These are phyloP conservation scores for Auricularia sp. DNA, from an alignment of 768 basidiomycete genomes.

Conservation along the genomic window DNA sequence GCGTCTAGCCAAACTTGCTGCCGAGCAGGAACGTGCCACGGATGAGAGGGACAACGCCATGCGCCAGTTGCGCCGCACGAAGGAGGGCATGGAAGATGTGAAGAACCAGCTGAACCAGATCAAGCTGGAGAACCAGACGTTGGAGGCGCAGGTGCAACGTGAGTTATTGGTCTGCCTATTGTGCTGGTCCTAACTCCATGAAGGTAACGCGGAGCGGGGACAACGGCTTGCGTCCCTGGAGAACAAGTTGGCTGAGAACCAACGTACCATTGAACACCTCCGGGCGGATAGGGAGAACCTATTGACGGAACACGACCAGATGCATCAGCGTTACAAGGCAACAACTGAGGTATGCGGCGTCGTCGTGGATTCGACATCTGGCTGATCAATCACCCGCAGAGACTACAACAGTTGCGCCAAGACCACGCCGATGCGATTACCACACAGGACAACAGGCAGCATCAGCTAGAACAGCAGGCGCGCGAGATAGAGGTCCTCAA, in stretches of 20 bases:
- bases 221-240: conserved; percentile 47
- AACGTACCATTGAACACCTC: conserved; percentile 59
- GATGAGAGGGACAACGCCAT: conserved; percentile 57
- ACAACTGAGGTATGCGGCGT: conserved; percentile 47
- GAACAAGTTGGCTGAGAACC: conserved; percentile 56
- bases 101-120: conserved; percentile 53
- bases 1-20: conserved; percentile 48
- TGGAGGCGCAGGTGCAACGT: conserved; percentile 70
- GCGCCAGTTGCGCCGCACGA: conserved; percentile 56
- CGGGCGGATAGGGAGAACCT: conserved; percentile 69
- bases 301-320: conserved; percentile 55
- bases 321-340: conserved; percentile 58
- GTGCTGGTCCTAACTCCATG: not conserved
- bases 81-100: conserved; percentile 72
- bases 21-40: conserved; percentile 52
- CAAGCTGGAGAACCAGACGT: conserved; percentile 63
- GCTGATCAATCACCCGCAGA: conserved; percentile 23
- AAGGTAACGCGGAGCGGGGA: conserved; percentile 67
- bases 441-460: conserved; percentile 60
- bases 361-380: not conserved
- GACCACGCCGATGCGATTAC: conserved; percentile 51
- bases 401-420: conserved; percentile 49
- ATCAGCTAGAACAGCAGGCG: conserved; percentile 61
- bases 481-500: conserved; percentile 72
- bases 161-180: conserved; percentile 13